phyloP scores from a whole-genome alignment of 192 early-diverging fungal genomes.

The Rhizoclosmatium sp. region DNA sequence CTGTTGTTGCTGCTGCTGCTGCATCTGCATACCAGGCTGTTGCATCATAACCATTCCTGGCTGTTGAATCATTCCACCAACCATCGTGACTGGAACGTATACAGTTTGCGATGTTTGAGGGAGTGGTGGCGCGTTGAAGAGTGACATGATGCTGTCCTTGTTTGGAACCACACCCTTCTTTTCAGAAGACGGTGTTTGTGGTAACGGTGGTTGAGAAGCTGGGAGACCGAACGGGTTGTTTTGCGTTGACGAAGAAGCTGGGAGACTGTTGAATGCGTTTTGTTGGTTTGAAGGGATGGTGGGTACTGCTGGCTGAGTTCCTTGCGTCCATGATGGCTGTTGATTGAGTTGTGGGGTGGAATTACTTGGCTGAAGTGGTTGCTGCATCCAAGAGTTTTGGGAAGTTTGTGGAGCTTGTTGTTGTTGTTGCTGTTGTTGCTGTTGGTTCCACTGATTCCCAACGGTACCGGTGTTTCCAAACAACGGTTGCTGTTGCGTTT shows the following conservation, averaged over 20 bases:
- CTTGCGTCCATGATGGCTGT: neutral
- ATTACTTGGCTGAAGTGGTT: neutral
- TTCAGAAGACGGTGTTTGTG: neutral
- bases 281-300: neutral
- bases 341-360: neutral
- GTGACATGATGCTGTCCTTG: slow-evolving; percentile 51
- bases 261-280: neutral
- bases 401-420: neutral
- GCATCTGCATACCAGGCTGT: slow-evolving; percentile 9
- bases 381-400: slow-evolving; percentile 8
- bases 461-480: neutral
- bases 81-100: slow-evolving; percentile 9
- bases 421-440: neutral
- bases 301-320: neutral
- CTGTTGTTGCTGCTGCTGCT: neutral
- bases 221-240: neutral
- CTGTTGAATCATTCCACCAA: slow-evolving; percentile 13
- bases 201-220: neutral
- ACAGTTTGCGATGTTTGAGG: slow-evolving; percentile 15
- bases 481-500: neutral
- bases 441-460: neutral
- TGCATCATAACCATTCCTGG: slow-evolving; percentile 12
- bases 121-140: slow-evolving; percentile 38
- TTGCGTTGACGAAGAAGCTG: no score
- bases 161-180: no score